Conservation (phyloP, 352 stramenopile genomes). For the Elongisporangium undulatum region DNA sequence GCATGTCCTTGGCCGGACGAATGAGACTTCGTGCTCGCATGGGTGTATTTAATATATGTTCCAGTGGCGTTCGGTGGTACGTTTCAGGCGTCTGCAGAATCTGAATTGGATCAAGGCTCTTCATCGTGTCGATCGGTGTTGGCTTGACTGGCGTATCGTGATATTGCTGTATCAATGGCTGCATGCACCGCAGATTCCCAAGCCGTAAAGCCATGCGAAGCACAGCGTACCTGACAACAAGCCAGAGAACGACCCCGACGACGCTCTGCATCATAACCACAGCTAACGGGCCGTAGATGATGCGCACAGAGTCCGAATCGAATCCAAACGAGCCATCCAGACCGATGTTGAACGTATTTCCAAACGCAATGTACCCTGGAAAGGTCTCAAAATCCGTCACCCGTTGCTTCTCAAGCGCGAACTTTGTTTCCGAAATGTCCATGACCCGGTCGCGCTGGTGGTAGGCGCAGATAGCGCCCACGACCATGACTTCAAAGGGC, state of each 20-base stretch:
- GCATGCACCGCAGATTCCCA: not conserved
- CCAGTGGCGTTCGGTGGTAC: slow-evolving; percentile 7
- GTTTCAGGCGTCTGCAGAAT: not conserved
- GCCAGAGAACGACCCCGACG: slow-evolving; percentile 4
- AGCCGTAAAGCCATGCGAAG: not conserved
- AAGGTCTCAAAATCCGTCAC: slow-evolving; percentile 17
- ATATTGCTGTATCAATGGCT: not conserved
- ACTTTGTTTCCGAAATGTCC: slow-evolving; percentile 19
- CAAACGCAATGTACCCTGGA: slow-evolving; percentile 9
- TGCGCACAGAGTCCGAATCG: slow-evolving; percentile 5
- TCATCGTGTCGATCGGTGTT: not conserved
- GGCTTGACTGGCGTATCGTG: not conserved
- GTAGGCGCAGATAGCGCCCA: slow-evolving; percentile 13
- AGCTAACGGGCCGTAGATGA: slow-evolving; percentile 13
- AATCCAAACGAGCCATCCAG: slow-evolving; percentile 12
- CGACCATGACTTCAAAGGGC: slow-evolving; percentile 13
- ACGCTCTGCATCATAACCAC: slow-evolving; percentile 10
- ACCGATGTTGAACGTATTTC: slow-evolving; percentile 21
- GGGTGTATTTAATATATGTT: slow-evolving; percentile 7
- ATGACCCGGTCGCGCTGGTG: slow-evolving; percentile 8
- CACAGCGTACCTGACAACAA: not conserved
- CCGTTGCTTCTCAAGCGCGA: slow-evolving; percentile 20
- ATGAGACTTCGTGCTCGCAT: slow-evolving; percentile 13
- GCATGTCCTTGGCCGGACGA: slow-evolving; percentile 7
- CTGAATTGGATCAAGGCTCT: not conserved